These are phyloP conservation scores for Alternaria triticimaculans DNA, from an alignment of 2,329 filamentous ascomycete species.

Conservation along the genomic window DNA sequence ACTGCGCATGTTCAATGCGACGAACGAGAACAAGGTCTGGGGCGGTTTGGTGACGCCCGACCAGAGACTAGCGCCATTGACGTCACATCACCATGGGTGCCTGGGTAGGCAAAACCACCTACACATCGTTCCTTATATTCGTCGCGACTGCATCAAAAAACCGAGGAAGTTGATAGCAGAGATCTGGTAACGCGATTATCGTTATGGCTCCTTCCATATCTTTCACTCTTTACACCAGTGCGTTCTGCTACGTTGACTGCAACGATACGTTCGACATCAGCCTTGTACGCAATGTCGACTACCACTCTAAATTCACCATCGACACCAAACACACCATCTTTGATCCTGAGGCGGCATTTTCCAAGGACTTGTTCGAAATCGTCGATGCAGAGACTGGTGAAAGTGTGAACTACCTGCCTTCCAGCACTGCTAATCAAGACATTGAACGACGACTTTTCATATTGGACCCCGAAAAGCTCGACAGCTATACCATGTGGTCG, in stretches of 20 bases:
- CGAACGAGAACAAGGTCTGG: background rate
- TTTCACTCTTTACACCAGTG: background rate
- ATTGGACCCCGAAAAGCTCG: background rate
- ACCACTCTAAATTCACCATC: background rate
- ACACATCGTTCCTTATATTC: background rate
- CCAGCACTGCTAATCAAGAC: background rate
- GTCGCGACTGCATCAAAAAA: accelerated
- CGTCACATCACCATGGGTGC: background rate
- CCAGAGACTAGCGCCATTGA: background rate
- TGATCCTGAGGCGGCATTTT: background rate
- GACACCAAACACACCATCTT: background rate
- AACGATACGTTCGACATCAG: background rate
- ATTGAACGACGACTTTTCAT: background rate
- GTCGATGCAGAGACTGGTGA: background rate
- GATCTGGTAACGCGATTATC: background rate
- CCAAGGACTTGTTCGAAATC: background rate
- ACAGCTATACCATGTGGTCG: background rate
- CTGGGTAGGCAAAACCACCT: background rate
- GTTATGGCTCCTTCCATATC: background rate
- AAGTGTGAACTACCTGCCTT: background rate
- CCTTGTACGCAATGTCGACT: background rate
- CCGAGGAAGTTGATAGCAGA: background rate
- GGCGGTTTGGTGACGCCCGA: background rate
- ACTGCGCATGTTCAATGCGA: background rate
- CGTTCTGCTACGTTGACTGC: background rate